Conservation (phyloP, 192 early-diverging fungal species). For the Linnemannia exigua region DNA sequence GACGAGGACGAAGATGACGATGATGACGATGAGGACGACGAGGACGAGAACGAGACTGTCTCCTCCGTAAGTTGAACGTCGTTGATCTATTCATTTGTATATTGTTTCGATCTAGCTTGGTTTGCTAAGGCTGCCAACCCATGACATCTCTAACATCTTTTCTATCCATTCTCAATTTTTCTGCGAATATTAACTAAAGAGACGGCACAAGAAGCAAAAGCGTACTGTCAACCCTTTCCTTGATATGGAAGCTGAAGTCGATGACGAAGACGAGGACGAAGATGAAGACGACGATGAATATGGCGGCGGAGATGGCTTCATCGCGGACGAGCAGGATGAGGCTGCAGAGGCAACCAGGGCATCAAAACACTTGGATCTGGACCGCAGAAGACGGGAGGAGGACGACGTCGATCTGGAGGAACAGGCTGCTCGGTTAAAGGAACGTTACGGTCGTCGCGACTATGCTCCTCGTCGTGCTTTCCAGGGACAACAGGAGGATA, state of each 20-base stretch:
- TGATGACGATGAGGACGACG: constrained; percentile 68
- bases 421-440: constrained; percentile 79
- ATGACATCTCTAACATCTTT: neutral
- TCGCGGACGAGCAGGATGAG: constrained; percentile 80
- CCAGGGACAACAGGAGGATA: constrained; percentile 68
- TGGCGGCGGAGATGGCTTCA: constrained; percentile 76
- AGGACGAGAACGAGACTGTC: constrained; percentile 64
- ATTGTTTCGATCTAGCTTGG: neutral
- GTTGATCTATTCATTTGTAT: neutral
- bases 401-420: constrained; percentile 88
- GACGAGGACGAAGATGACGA: constrained; percentile 64
- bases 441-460: constrained; percentile 79
- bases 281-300: constrained; percentile 75
- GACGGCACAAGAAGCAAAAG: constrained; percentile 60
- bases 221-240: constrained; percentile 66
- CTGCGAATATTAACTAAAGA: constrained; percentile 4
- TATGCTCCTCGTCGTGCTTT: constrained; percentile 55
- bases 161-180: neutral
- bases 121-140: neutral
- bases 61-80: constrained; percentile 34
- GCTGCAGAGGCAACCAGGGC: constrained; percentile 72
- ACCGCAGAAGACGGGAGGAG: constrained; percentile 72
- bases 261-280: constrained; percentile 81
- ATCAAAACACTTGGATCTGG: constrained; percentile 78
- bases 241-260: constrained; percentile 77